phyloP scores from a whole-genome alignment of 1,284 basidiomycete genomes.

The Laetiporus sulphureus region DNA sequence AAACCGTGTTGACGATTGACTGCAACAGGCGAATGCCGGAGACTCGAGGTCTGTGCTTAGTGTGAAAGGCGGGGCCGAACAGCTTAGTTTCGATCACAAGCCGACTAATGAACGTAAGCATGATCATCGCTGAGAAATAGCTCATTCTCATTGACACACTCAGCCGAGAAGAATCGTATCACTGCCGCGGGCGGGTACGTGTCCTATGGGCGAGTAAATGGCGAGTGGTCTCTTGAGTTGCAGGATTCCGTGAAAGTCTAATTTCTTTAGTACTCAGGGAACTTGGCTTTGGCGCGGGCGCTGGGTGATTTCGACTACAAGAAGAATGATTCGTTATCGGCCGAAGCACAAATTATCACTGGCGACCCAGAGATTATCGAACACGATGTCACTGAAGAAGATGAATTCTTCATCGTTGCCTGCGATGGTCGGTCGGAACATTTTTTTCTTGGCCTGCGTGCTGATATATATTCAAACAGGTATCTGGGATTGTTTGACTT shows the following conservation, averaged over 20 bases:
- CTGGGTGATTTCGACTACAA: conserved; percentile 99
- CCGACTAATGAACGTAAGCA: conserved; percentile 76
- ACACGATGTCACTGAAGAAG: conserved; percentile 80
- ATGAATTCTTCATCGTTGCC: conserved; percentile 94
- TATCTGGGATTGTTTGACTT: conserved; percentile 97
- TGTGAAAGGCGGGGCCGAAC: conserved; percentile 79
- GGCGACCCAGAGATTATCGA: conserved; percentile 87
- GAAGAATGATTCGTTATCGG: conserved; percentile 76
- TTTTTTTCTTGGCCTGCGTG: neutral
- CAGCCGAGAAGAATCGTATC: conserved; percentile 81
- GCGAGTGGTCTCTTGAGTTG: conserved; percentile 34
- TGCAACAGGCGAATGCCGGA: conserved; percentile 86
- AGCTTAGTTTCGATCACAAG: conserved; percentile 95
- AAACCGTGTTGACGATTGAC: neutral
- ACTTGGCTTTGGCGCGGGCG: conserved; percentile 92
- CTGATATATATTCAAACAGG: conserved; percentile 40
- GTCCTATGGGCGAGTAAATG: conserved; percentile 96
- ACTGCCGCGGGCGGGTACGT: conserved; percentile 94
- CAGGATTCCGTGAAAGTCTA: conserved; percentile 3
- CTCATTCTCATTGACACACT: neutral
- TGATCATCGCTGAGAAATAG: conserved; percentile 26
- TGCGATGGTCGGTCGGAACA: conserved; percentile 77
- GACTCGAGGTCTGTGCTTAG: conserved; percentile 94
- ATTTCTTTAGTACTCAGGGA: conserved; percentile 48
- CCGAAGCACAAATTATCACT: conserved; percentile 95